Conservation (phyloP, 2,329 filamentous ascomycete genomes). For the Beauveria asiatica region DNA sequence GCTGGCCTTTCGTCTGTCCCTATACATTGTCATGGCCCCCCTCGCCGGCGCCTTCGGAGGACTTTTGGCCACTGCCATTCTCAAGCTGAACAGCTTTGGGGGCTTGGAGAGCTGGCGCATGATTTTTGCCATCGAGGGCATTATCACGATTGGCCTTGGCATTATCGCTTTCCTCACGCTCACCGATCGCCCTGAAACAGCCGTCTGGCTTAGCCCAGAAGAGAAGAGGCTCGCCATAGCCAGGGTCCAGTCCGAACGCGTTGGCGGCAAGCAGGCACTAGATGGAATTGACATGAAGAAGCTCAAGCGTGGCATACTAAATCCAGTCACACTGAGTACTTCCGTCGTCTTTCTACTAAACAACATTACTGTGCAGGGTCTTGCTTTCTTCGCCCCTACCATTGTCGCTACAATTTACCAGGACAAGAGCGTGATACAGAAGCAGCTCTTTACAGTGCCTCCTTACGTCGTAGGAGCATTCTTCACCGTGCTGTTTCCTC, state of each 20-base stretch:
- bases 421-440: slow-evolving; percentile 41
- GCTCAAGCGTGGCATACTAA: slow-evolving; percentile 52
- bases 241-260: slow-evolving; percentile 59
- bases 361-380: slow-evolving; percentile 63
- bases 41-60: slow-evolving; percentile 65
- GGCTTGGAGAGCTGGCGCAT: slow-evolving; percentile 52
- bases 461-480: slow-evolving; percentile 62
- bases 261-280: slow-evolving; percentile 53
- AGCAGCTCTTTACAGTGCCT: slow-evolving; percentile 63
- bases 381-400: slow-evolving; percentile 62
- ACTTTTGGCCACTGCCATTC: slow-evolving; percentile 54
- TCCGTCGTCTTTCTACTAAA: slow-evolving; percentile 53
- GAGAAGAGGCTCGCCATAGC: slow-evolving; percentile 60
- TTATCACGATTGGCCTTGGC: slow-evolving; percentile 44
- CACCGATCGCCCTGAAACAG: slow-evolving; percentile 61
- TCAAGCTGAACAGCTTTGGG: slow-evolving; percentile 51
- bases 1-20: slow-evolving; percentile 55
- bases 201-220: slow-evolving; percentile 54
- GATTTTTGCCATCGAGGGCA: slow-evolving; percentile 64
- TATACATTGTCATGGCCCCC: slow-evolving; percentile 64
- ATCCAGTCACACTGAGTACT: slow-evolving; percentile 49
- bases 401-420: slow-evolving; percentile 63
- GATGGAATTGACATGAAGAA: slow-evolving; percentile 55
- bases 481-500: slow-evolving; percentile 55
- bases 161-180: slow-evolving; percentile 56